Percentiles rank a stretch among this genome's conserved stretches.
Conservation (phyloP, 2,329 filamentous ascomycete genomes). For the Fusarium pseudonygamai region DNA sequence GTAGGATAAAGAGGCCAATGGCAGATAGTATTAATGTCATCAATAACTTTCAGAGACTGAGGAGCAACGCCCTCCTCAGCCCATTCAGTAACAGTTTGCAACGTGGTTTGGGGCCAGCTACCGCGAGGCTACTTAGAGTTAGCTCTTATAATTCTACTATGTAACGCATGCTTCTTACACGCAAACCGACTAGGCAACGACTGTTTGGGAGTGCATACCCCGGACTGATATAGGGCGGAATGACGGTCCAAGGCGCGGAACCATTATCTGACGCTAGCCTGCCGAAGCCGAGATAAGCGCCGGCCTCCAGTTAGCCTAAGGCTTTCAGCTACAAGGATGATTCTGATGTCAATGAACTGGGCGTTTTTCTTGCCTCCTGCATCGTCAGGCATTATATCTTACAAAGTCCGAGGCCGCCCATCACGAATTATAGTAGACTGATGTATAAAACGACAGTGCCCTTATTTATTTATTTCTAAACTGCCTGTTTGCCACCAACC, state of each 20-base stretch:
- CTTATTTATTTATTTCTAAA: background rate
- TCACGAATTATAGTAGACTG: too few species aligned
- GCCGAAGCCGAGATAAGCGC: background rate
- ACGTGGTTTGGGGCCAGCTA: too few species aligned
- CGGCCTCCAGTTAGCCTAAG: background rate
- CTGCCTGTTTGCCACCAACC: too few species aligned
- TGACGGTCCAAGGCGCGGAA: background rate
- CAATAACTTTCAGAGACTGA: too few species aligned
- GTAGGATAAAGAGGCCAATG: too few species aligned
- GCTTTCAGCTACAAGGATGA: background rate
- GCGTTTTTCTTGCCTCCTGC: background rate
- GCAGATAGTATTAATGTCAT: too few species aligned
- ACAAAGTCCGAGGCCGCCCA: background rate
- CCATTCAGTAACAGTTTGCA: too few species aligned
- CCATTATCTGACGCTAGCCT: background rate
- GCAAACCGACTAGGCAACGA: too few species aligned
- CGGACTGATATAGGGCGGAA: background rate
- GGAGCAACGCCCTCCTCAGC: too few species aligned
- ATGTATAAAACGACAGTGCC: too few species aligned
- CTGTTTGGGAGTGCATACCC: background rate
- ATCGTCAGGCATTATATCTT: background rate
- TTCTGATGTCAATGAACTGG: background rate
- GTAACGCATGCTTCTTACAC: background rate
- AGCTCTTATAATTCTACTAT: background rate
- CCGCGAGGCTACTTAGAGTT: too few species aligned